Conservation (phyloP, 805 yeast genomes). For the Lipomyces orientalis region DNA sequence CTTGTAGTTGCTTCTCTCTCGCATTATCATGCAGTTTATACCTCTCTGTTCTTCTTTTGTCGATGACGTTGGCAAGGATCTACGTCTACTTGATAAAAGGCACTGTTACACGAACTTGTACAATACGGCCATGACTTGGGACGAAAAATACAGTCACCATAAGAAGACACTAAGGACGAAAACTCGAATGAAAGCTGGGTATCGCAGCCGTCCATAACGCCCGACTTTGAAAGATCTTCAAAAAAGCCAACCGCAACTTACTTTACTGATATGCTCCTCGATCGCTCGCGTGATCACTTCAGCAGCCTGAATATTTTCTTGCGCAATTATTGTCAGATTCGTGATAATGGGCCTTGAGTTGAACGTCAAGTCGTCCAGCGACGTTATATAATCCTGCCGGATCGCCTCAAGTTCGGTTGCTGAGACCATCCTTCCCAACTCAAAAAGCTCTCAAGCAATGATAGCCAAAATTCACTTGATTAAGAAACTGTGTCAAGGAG, state of each 20-base stretch:
- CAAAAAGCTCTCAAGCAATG: not conserved
- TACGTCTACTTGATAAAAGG: not conserved
- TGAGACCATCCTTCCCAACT: conserved; percentile 16
- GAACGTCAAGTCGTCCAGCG: conserved; percentile 77
- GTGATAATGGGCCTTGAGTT: conserved; percentile 91
- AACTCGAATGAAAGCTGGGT: not conserved
- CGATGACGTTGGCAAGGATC: not conserved
- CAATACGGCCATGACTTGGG: not conserved
- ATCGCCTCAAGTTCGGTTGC: conserved; percentile 44
- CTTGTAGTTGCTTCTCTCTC: not conserved
- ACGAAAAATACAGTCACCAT: not conserved
- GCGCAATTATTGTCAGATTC: conserved; percentile 81
- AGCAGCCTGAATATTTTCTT: conserved; percentile 79
- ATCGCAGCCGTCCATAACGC: not conserved
- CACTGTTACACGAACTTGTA: not conserved
- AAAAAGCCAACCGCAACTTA: conserved; percentile 39
- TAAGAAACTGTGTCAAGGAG: not conserved
- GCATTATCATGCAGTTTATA: not conserved
- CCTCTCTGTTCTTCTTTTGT: not conserved
- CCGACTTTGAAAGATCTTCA: not conserved
- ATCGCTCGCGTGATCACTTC: conserved; percentile 77
- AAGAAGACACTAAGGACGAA: not conserved
- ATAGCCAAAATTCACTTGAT: not conserved
- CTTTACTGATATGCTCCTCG: conserved; percentile 71
- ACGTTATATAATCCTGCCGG: conserved; percentile 69